phyloP scores from a whole-genome alignment of 768 basidiomycete species.

The Rickenella mellea region DNA sequence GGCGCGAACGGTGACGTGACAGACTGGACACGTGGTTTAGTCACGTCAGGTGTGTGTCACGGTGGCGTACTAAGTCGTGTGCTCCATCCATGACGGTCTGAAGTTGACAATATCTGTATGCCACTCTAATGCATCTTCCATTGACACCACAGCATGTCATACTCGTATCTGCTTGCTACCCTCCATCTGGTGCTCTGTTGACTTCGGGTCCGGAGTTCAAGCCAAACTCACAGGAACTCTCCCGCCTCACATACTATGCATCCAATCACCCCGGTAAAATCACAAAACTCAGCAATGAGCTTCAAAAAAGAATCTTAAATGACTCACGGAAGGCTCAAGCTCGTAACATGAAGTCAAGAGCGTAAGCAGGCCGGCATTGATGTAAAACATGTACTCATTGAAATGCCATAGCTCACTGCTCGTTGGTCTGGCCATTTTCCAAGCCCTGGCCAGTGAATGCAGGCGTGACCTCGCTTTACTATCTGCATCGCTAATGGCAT shows the following conservation, averaged over 20 bases:
- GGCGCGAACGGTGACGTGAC: too few relatives aligned
- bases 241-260: conserved; percentile 80
- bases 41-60: too few relatives aligned
- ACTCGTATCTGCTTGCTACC: conserved; percentile 81
- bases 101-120: too few relatives aligned
- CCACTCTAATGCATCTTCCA: conserved; percentile 46
- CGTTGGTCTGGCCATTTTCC: conserved; percentile 75
- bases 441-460: conserved; percentile 79
- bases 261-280: conserved; percentile 77
- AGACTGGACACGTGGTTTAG: too few relatives aligned
- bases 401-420: conserved; percentile 50
- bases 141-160: conserved; percentile 81
- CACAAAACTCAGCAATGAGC: conserved; percentile 62
- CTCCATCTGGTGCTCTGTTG: conserved; percentile 62
- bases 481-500: conserved; percentile 58
- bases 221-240: conserved; percentile 79
- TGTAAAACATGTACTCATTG: conserved; percentile 1
- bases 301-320: conserved; percentile 61
- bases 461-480: conserved; percentile 72
- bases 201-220: conserved; percentile 69
- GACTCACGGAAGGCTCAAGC: conserved; percentile 62
- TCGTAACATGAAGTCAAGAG: conserved; percentile 70
- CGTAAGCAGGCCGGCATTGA: conserved; percentile 40
- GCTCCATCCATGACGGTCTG: too few relatives aligned
- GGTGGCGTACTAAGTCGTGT: too few relatives aligned